phyloP scores from a whole-genome alignment of 306 rosid genomes.

The Inga leiocalycina region DNA sequence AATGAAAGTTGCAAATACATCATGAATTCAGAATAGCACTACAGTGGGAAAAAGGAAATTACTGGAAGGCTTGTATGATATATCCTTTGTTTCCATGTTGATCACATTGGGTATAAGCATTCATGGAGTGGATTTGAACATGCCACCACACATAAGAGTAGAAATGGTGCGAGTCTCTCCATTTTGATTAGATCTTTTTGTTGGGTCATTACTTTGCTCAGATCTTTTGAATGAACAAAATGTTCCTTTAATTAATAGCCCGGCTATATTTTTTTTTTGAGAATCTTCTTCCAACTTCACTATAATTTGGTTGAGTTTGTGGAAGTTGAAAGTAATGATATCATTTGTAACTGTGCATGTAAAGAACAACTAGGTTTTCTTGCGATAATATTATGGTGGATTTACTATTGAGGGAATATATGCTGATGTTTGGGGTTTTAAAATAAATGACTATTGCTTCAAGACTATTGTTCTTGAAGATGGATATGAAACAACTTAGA shows the following conservation, averaged over 20 bases:
- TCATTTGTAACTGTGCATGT: conserved; percentile 19
- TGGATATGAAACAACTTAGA: conserved; percentile 7
- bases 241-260: conserved; percentile 24
- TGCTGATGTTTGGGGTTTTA: conserved; percentile 19
- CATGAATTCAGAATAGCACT: conserved; percentile 1
- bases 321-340: conserved; percentile 12
- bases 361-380: conserved; percentile 17
- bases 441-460: conserved; percentile 13
- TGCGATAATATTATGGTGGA: conserved; percentile 22
- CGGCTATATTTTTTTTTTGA: conserved; percentile 8
- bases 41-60: conserved; percentile 15
- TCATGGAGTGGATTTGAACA: conserved; percentile 19
- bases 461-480: neutral
- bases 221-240: conserved; percentile 4
- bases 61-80: neutral
- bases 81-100: conserved; percentile 23
- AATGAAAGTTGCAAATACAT: conserved; percentile 16
- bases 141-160: conserved; percentile 4
- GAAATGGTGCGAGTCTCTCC: neutral
- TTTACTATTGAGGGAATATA: conserved; percentile 20
- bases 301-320: conserved; percentile 10
- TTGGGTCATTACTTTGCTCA: neutral
- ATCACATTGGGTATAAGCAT: conserved; percentile 13
- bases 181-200: neutral
- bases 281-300: conserved; percentile 1